Conservation (phyloP, 1,284 basidiomycete genomes). For the Trametes versicolor region DNA sequence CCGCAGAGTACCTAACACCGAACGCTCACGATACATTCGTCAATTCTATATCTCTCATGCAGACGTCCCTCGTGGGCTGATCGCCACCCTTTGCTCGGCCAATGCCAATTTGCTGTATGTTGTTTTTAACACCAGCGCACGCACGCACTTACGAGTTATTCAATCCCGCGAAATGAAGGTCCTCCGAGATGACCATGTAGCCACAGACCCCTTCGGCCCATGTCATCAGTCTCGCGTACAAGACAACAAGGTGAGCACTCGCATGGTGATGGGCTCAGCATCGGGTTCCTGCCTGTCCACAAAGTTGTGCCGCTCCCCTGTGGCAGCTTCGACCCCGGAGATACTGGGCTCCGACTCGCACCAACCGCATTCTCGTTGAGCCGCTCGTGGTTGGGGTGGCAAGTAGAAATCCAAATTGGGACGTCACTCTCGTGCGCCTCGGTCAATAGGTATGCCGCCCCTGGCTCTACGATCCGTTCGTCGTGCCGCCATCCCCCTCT, state of each 20-base stretch:
- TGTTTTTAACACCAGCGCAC: neutral
- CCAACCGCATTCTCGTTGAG: neutral
- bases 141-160: no score
- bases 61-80: no score
- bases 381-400: no score
- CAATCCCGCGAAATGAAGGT: no score
- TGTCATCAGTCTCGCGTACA: neutral
- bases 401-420: no score
- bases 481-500: no score
- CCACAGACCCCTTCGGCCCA: neutral
- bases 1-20: neutral
- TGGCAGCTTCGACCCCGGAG: neutral
- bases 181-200: no score
- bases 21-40: neutral
- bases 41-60: neutral
- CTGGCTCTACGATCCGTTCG: no score
- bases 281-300: neutral
- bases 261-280: neutral
- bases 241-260: neutral
- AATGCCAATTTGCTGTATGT: neutral
- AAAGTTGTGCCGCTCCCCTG: no score
- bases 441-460: no score
- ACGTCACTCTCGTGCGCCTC: no score
- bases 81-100: no score
- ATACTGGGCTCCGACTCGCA: neutral